Base-by-base conservation (phyloP, 2,329 filamentous ascomycete genomes). In the Aureobasidium zeae region DNA sequence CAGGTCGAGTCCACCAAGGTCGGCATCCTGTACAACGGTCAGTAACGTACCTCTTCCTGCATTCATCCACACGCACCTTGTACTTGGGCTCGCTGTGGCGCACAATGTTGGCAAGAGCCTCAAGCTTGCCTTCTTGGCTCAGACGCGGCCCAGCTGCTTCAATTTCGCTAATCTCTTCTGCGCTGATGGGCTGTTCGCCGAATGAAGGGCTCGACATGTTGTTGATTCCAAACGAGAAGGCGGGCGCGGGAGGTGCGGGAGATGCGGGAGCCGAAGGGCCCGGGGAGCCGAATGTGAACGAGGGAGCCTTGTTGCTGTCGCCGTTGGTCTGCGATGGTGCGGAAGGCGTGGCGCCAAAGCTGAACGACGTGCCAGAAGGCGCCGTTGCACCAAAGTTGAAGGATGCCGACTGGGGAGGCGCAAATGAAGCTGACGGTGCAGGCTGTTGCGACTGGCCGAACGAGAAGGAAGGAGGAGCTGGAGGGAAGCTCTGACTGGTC, bases 111-210 rank as follows among this genome's bases (percentile, higher is more conserved):
- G 36, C 35, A 15, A 49, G 26, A 13, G 37, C 32, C 12, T 41
- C 36, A 13, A 38, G 41, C 19, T 49, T 44, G 38, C 33, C 33
- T 20, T 42, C 29, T 4, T 44, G 35, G 16, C 25, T 31, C 19
- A 49, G 28, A 20, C 31, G 28, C 4, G 44, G 44, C 5, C 45
- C 48, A 5, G 48, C 41, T 3, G 33, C 13, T 19, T 49, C 46
- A 5, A 49, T 38, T 24, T 49, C 48, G 2, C 30, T 17, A n/a
- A 46, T 44, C 32, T 49, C 48, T n/a, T 45, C 29, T 21, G 46
- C 48, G 19, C 39, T 44, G 17, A 47, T 31, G 10, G 25, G 17
- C n/a, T 30, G 19, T 12, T 37, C 32, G 16, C 39, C 30, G 21
- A 33, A 26, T 8, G 29, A 33, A 30, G 21, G 15, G 3, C 13